phyloP scores from a whole-genome alignment of 1,139 yeast species.

The Yamadazyma atlantica region DNA sequence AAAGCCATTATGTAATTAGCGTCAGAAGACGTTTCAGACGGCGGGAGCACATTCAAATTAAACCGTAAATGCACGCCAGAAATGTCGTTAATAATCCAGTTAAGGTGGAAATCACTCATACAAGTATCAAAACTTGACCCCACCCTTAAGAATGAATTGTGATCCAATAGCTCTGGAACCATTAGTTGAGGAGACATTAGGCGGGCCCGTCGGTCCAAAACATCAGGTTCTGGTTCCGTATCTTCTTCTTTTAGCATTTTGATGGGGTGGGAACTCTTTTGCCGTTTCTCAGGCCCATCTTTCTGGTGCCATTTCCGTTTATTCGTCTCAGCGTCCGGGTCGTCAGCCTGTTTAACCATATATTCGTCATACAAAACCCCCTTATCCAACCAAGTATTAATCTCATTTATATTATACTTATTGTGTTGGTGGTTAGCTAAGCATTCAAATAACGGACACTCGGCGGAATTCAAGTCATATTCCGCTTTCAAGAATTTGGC shows the following conservation, averaged over 20 bases:
- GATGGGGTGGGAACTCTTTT: too few species aligned
- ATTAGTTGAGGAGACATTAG: not conserved
- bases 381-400: not conserved
- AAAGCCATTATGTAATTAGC: not conserved
- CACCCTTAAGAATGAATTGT: not conserved
- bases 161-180: not conserved
- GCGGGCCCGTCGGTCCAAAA: not conserved
- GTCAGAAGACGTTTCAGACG: not conserved
- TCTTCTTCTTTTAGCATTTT: not conserved
- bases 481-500: not conserved
- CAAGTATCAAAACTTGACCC: constrained; percentile 1
- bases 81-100: not conserved
- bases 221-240: not conserved
- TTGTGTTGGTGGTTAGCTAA: not conserved
- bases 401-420: not conserved
- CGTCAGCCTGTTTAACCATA: not conserved
- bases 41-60: not conserved
- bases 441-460: not conserved
- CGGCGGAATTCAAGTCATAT: not conserved
- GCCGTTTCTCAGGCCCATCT: not conserved
- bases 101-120: not conserved
- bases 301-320: not conserved
- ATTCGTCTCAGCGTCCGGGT: not conserved
- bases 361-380: not conserved
- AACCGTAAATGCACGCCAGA: not conserved